Conservation (phyloP, 257 asterid species). For the Asclepias syriaca region DNA sequence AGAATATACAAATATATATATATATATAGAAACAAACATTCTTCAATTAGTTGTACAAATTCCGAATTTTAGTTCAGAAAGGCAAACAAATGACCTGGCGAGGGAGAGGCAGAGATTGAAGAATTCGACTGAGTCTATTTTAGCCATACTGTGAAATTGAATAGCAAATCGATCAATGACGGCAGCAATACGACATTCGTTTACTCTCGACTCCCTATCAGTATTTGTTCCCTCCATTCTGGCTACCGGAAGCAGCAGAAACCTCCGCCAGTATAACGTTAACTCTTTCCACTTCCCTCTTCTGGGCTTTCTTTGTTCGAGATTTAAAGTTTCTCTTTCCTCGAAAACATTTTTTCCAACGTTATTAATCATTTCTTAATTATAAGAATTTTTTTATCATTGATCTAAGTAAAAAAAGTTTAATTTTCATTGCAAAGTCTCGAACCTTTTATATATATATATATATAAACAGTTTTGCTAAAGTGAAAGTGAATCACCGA, state of each 20-base stretch:
- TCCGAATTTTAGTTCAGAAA: background rate
- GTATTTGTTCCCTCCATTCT: background rate
- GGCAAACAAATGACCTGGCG: slow-evolving; percentile 34
- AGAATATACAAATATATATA: background rate
- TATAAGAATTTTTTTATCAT: too few species aligned
- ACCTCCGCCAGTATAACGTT: slow-evolving; percentile 9
- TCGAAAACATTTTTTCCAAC: too few species aligned
- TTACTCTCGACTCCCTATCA: slow-evolving; percentile 23
- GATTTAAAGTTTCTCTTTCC: too few species aligned
- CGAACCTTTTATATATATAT: too few species aligned
- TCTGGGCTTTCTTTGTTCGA: too few species aligned
- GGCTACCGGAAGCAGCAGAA: slow-evolving; percentile 22
- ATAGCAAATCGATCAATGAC: slow-evolving; percentile 39
- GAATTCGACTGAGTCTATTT: slow-evolving; percentile 31
- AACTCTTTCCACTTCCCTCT: too few species aligned
- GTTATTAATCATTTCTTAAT: too few species aligned
- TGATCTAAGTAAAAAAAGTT: too few species aligned
- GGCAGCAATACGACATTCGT: slow-evolving; percentile 43
- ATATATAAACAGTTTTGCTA: too few species aligned
- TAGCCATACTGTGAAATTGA: slow-evolving; percentile 18
- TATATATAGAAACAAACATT: background rate
- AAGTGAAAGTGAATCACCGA: too few species aligned
- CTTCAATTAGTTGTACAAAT: background rate
- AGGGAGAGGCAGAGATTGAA: slow-evolving; percentile 57
- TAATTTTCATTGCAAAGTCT: too few species aligned